Evolutionary conservation across 257 asterid genomes (phyloP).

Genomic region (Fraxinus quadrangulata): DNA sequence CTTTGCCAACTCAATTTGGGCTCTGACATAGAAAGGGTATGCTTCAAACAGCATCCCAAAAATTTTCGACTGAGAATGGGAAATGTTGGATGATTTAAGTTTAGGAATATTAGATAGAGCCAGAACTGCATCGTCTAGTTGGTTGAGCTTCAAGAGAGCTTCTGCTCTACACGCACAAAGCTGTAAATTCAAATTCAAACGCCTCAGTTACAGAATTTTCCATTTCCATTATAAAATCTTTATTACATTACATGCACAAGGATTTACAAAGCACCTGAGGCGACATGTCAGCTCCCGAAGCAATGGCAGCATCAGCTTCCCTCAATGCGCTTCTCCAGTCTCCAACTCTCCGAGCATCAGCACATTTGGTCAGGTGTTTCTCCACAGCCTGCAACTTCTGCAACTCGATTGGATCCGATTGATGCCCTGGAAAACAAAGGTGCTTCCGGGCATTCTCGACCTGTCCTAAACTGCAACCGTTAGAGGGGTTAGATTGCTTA

Average conservation of each 20-base stretch:
- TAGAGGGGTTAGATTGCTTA: conserved; percentile 32
- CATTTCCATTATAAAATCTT: not conserved
- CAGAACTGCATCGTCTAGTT: conserved; percentile 55
- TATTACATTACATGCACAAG: not conserved
- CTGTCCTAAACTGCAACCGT: conserved; percentile 52
- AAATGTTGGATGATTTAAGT: conserved; percentile 23
- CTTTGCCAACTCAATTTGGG: conserved; percentile 70
- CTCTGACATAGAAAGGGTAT: conserved; percentile 60
- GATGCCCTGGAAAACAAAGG: conserved; percentile 42
- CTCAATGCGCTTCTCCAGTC: conserved; percentile 63
- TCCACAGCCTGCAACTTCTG: conserved; percentile 71
- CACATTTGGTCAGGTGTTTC: conserved; percentile 57
- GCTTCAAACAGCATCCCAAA: conserved; percentile 76
- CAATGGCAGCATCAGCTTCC: conserved; percentile 72
- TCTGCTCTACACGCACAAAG: conserved; percentile 84
- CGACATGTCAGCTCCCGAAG: conserved; percentile 71
- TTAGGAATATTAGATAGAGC: conserved; percentile 51
- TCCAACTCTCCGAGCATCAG: conserved; percentile 58
- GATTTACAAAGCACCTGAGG: conserved; percentile 55
- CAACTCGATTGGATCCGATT: conserved; percentile 37
- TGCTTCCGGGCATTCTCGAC: conserved; percentile 51
- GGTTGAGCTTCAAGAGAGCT: conserved; percentile 81
- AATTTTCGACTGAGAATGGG: conserved; percentile 43
- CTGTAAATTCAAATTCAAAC: conserved; percentile 58
- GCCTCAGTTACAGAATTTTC: conserved; percentile 26